phyloP scores from a whole-genome alignment of 208 protist genomes.

The Trypanosoma mega region DNA sequence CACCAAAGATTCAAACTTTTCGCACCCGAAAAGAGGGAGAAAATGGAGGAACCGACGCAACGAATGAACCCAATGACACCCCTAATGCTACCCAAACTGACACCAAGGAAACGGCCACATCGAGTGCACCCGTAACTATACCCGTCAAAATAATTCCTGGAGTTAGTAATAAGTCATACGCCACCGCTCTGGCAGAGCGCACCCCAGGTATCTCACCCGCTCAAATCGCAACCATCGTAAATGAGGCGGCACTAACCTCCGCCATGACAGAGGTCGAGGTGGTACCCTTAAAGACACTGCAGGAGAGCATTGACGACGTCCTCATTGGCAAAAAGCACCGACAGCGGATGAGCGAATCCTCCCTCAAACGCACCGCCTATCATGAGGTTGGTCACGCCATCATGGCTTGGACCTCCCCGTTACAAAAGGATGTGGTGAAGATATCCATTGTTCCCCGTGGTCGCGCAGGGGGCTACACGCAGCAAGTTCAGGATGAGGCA shows the following conservation, averaged over 20 bases:
- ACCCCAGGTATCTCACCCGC: constrained; percentile 94
- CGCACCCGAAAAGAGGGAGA: constrained; percentile 53
- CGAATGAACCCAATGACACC: constrained; percentile 1
- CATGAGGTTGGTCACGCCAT: constrained; percentile 98
- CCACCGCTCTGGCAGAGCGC: constrained; percentile 70
- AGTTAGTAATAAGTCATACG: constrained; percentile 80
- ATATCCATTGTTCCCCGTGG: constrained; percentile 92
- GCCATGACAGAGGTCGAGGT: constrained; percentile 77
- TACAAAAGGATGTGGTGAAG: constrained; percentile 92
- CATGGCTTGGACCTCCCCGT: constrained; percentile 88
- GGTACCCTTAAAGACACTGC: constrained; percentile 72
- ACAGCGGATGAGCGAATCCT: constrained; percentile 84
- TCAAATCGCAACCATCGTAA: constrained; percentile 97
- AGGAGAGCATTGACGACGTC: constrained; percentile 91
- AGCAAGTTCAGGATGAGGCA: constrained; percentile 90
- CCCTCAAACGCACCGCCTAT: constrained; percentile 92
- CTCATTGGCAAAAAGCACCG: constrained; percentile 94
- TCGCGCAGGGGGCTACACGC: constrained; percentile 89
- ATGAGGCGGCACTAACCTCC: constrained; percentile 94
- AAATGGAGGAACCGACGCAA: constrained; percentile 22
- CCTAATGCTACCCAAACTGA: neutral
- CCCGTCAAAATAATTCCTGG: constrained; percentile 75
- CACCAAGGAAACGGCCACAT: constrained; percentile 23
- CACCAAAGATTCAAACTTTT: constrained; percentile 79
- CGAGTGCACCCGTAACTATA: constrained; percentile 22